Evolutionary conservation across 2,329 filamentous ascomycete genomes (phyloP), one percentile per base, ranked within the genome.

Genomic region (Talaromyces sp.): DNA sequence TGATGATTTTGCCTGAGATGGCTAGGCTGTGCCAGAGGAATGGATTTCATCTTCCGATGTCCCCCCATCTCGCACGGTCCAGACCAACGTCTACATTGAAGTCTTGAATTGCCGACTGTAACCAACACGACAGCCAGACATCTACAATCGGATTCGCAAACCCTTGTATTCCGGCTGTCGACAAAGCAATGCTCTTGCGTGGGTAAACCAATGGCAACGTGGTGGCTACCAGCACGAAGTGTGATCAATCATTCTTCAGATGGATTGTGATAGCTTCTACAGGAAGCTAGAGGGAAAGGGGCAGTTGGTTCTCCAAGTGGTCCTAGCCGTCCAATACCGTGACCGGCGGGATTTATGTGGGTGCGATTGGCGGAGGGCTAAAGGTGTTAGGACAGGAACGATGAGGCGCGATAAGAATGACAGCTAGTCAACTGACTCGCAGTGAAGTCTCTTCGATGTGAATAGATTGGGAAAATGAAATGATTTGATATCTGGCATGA

Each of bases 231-330:
- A 60, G 43, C 43, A 35, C 57, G 13, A n/a, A 43, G 37, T 16
- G 56, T 37, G 22, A 41, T 39, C 27, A 58, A 41, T 33, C 37
- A 33, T 59, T 48, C 45, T 61, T 47, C 27, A 48, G 43, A 39
- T 27, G 33, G 33, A 54, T 35, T 61, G 59, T 61, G 59, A 61
- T 61, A 52, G 45, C 59, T 14, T 52, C 33, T 61, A 61, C 59
- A 61, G 37, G 47, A 48, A 43, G 47, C 60, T 62, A 62, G 47
- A 52, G 60, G 60, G 35, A 62, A 62, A 43, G 47, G 24, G 60
- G 60, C 47, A 62, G 47, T 54, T 62, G 35, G 22, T 9, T 41
- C 14, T 19, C 16, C 16, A 19, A 41, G 24, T 31, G 56, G 10
- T 59, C 8, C 8, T 5, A 50, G 37, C 24, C 24, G 33, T 33